phyloP scores from a whole-genome alignment of 1,284 basidiomycete genomes.

The Trametes versicolor region DNA sequence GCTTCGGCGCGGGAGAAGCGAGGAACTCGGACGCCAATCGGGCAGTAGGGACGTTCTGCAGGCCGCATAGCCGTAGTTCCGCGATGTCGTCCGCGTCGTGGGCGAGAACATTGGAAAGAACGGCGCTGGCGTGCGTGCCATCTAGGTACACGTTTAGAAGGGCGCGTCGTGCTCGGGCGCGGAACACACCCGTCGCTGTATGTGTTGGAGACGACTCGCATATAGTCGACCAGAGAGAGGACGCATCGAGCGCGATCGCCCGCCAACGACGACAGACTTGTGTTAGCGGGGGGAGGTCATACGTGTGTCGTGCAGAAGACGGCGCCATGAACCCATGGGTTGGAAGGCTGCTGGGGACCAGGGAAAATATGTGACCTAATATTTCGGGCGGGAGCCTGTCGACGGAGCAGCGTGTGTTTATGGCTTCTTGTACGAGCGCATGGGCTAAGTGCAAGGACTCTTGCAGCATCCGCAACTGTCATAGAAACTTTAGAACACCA shows the following conservation, averaged over 20 bases:
- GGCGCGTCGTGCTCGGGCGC: conserved; percentile 19
- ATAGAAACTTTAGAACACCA: neutral
- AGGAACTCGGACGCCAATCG: conserved; percentile 20
- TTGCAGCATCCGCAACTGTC: conserved; percentile 22
- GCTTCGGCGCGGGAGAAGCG: conserved; percentile 20
- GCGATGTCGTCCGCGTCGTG: conserved; percentile 4
- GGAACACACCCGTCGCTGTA: conserved; percentile 12
- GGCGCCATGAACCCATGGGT: conserved; percentile 3
- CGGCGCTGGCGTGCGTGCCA: conserved; percentile 10
- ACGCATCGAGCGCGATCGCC: conserved; percentile 25
- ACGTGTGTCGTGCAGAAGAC: conserved; percentile 15
- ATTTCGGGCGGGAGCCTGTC: conserved; percentile 29
- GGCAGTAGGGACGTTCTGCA: conserved; percentile 8
- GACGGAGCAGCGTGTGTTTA: conserved; percentile 19
- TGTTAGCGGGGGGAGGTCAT: conserved; percentile 29
- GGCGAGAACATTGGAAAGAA: neutral
- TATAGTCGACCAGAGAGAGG: conserved; percentile 32
- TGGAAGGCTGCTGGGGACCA: conserved; percentile 15
- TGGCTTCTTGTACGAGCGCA: conserved; percentile 23
- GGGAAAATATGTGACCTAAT: conserved; percentile 24
- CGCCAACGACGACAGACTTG: conserved; percentile 34
- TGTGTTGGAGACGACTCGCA: conserved; percentile 17
- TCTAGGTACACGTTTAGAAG: conserved; percentile 24
- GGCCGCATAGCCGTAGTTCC: conserved; percentile 23
- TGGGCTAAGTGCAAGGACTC: conserved; percentile 8